A percentile compares a stretch with the other conserved stretches of the same genome.
Evolutionary conservation across 2,329 filamentous ascomycete genomes (phyloP).

Genomic region (Amylocarpus encephaloides): DNA sequence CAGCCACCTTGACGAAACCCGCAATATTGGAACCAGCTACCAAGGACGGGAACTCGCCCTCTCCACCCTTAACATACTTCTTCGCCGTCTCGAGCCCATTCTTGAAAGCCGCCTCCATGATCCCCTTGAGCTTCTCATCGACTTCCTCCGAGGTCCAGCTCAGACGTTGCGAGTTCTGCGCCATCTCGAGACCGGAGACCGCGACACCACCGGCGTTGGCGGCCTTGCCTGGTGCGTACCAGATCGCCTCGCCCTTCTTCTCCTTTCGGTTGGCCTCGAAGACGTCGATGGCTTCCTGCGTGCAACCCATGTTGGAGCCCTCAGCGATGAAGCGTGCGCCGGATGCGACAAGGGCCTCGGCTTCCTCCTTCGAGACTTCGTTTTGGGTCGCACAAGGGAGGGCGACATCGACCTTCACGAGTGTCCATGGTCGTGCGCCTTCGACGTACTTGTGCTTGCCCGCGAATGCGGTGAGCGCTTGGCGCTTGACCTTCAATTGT

Average conservation of each 20-base stretch:
- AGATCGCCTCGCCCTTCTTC: constrained; percentile 66
- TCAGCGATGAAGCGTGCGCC: constrained; percentile 86
- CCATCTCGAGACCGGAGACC: constrained; percentile 97
- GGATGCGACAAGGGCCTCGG: constrained; percentile 67
- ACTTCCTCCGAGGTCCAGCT: constrained; percentile 86
- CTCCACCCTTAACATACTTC: constrained; percentile 72
- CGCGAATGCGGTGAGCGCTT: constrained; percentile 70
- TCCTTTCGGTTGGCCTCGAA: constrained; percentile 75
- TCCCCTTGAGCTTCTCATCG: constrained; percentile 80
- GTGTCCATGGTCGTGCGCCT: constrained; percentile 83
- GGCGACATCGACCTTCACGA: constrained; percentile 85
- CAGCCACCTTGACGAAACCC: constrained; percentile 92
- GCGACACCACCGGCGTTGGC: constrained; percentile 97
- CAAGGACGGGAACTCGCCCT: constrained; percentile 81
- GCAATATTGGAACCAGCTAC: constrained; percentile 96
- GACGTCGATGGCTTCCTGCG: constrained; percentile 85
- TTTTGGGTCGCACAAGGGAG: constrained; percentile 96
- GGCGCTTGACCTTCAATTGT: constrained; percentile 77
- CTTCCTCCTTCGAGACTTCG: constrained; percentile 90
- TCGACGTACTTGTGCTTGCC: constrained; percentile 78
- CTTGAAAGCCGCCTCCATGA: constrained; percentile 92
- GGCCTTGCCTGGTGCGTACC: constrained; percentile 96
- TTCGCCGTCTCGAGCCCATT: constrained; percentile 84
- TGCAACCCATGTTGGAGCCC: constrained; percentile 99
- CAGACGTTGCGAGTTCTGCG: constrained; percentile 87